A percentile compares a stretch with the other conserved stretches of the same genome.
Evolutionary conservation across 768 basidiomycete genomes (phyloP).

Genomic region (Filobasidium floriforme): DNA sequence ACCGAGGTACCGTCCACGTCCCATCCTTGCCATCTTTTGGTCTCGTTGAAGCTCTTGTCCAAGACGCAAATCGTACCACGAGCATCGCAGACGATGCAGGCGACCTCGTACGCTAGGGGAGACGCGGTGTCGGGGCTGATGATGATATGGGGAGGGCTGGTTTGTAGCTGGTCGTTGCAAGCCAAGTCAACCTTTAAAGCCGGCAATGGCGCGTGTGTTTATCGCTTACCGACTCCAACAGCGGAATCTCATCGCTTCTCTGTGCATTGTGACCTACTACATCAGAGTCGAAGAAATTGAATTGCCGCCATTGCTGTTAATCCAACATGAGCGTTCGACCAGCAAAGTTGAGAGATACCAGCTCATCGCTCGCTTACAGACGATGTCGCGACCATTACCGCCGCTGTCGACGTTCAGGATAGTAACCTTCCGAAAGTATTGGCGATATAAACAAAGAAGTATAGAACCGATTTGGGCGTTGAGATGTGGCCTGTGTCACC

Average conservation of each 20-base stretch:
- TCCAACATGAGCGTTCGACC: neutral
- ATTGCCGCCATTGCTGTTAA: slow-evolving; percentile 66
- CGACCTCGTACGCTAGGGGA: slow-evolving; percentile 18
- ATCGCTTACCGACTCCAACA: slow-evolving; percentile 61
- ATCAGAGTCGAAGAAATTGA: slow-evolving; percentile 68
- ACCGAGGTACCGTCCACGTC: slow-evolving; percentile 17
- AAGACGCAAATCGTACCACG: slow-evolving; percentile 31
- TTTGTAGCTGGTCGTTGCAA: no score
- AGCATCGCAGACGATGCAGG: slow-evolving; percentile 33
- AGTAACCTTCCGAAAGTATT: no score
- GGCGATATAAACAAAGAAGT: no score
- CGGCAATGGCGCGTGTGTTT: no score
- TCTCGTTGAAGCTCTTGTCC: slow-evolving; percentile 31
- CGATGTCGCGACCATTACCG: no score
- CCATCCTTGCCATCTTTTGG: slow-evolving; percentile 36
- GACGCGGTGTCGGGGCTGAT: slow-evolving; percentile 32
- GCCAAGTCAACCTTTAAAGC: no score
- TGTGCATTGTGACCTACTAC: slow-evolving; percentile 49
- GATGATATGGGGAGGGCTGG: slow-evolving; percentile 30
- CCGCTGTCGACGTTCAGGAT: no score
- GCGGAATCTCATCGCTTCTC: slow-evolving; percentile 59
- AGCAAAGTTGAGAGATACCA: neutral
- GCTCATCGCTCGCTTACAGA: neutral
- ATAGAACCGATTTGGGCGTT: no score
- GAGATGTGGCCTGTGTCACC: no score